A percentile compares a stretch with the other conserved stretches of the same genome.
Evolutionary conservation across 805 yeast genomes (phyloP).

Genomic region (Saccharomyces paradoxus): DNA sequence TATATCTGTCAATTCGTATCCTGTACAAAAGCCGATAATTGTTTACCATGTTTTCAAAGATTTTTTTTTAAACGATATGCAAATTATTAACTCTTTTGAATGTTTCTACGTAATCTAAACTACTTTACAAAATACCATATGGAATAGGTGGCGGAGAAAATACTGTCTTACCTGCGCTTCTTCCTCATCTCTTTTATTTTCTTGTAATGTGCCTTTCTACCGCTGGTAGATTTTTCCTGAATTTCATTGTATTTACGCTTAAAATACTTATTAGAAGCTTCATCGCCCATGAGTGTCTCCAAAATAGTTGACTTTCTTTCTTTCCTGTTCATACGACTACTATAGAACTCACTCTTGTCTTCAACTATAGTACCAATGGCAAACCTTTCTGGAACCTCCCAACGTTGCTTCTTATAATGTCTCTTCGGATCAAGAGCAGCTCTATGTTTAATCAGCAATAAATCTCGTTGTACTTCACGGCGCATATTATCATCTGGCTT

Average conservation of each 20-base stretch:
- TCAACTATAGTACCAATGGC: conserved; percentile 85
- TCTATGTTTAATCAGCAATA: conserved; percentile 73
- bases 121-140: background rate
- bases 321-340: conserved; percentile 50
- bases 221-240: conserved; percentile 52
- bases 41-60: background rate
- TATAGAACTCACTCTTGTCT: conserved; percentile 69
- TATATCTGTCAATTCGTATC: background rate
- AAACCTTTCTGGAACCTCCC: conserved; percentile 70
- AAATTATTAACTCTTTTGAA: background rate
- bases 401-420: conserved; percentile 81
- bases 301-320: conserved; percentile 73
- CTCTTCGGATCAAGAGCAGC: conserved; percentile 91
- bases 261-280: conserved; percentile 63
- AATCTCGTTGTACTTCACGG: conserved; percentile 54
- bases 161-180: conserved; percentile 24
- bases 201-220: conserved; percentile 61
- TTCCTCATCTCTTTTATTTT: conserved; percentile 54
- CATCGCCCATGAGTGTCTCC: conserved; percentile 74
- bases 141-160: background rate
- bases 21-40: background rate
- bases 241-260: conserved; percentile 77
- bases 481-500: conserved; percentile 65
- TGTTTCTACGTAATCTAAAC: background rate
- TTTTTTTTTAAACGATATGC: background rate